Base-by-base conservation (phyloP, 352 stramenopile genomes). In the Phytopythium oedochilum region DNA sequence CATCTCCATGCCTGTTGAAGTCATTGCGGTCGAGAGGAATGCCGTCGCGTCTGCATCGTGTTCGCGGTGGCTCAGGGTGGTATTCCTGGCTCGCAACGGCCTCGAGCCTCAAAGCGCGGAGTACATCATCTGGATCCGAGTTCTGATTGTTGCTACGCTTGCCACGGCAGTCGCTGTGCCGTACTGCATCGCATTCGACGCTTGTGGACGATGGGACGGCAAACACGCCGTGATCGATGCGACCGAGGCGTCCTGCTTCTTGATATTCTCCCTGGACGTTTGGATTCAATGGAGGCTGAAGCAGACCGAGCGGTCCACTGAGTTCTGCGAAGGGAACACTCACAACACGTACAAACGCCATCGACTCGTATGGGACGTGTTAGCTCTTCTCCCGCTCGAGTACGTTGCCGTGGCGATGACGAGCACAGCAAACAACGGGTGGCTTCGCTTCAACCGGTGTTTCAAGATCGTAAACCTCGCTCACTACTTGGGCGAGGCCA, bases 221-320 rank as follows among this genome's bases (percentile, higher is more conserved):
- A 22, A 70, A 8, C 56, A 50, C 0, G 28, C 73, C 1, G 28
- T 62, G 15, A 57, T 73, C 2, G 72, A 79, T 5, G 17, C 71
- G 0, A 20, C 75, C 22, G 72, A 86, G 23, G 52, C 79, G 2
- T 50, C 65, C n/a, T 71, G 64, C 42, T 69, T 74, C 22, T 6
- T 67, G 3, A 25, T 86, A 28, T 85, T 82, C 28, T 28, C 57
- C 4, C 14, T 79, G 7, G 74, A 86, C 39, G 59, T 86, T 23
- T 85, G 72, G 72, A 56, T 88, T 53, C 83, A 88, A 25, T 77
- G 70, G 61, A 61, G 66, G 26, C 57, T 88, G 7, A 64, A 69
- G 40, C 65, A 82, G 32, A 75, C 60, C 32, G 53, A 67, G 2
- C 31, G 72, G 5, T 77, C 77, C 11, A 69, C 78, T 22, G 77